A percentile compares a stretch with the other conserved stretches of the same genome.
Evolutionary conservation across 345 rosid genomes (phyloP).

Genomic region (Mangifera indica): DNA sequence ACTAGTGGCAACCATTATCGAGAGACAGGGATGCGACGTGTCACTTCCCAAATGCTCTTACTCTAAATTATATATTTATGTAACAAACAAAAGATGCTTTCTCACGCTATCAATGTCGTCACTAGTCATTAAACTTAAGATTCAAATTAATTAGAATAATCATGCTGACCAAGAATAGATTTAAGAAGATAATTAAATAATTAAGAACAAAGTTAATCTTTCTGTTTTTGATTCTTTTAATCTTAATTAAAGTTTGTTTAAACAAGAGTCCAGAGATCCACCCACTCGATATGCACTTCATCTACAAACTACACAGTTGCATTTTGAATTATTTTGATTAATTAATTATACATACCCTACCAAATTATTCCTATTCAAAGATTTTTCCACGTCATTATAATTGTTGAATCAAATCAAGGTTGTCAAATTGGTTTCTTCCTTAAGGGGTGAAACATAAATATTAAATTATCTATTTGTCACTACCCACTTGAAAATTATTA

Average conservation of each 20-base stretch:
- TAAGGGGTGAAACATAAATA: too few species aligned
- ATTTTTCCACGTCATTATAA: not conserved
- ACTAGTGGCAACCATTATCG: conserved; percentile 9
- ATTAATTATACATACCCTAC: not conserved
- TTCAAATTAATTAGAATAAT: conserved; percentile 18
- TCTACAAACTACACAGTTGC: not conserved
- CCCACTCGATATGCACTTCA: conserved; percentile 29
- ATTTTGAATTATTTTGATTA: conserved; percentile 16
- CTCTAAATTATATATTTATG: not conserved
- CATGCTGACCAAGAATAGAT: conserved; percentile 25
- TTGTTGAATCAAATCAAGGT: not conserved
- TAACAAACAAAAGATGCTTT: conserved; percentile 31
- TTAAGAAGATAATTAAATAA: not conserved
- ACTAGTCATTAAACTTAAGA: conserved; percentile 2
- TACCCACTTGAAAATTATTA: not conserved
- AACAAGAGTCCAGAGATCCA: not conserved
- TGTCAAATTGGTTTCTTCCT: too few species aligned
- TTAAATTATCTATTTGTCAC: not conserved
- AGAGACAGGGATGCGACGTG: conserved; percentile 17
- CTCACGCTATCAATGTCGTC: conserved; percentile 49
- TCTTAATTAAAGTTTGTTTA: not conserved
- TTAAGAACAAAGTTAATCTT: not conserved
- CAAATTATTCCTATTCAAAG: not conserved
- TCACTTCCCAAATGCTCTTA: conserved; percentile 23
- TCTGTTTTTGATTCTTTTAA: not conserved